A percentile compares a stretch with the other conserved stretches of the same genome.
phyloP scores from a whole-genome alignment of 495 filamentous ascomycete genomes.

The Ramalina peruviana region DNA sequence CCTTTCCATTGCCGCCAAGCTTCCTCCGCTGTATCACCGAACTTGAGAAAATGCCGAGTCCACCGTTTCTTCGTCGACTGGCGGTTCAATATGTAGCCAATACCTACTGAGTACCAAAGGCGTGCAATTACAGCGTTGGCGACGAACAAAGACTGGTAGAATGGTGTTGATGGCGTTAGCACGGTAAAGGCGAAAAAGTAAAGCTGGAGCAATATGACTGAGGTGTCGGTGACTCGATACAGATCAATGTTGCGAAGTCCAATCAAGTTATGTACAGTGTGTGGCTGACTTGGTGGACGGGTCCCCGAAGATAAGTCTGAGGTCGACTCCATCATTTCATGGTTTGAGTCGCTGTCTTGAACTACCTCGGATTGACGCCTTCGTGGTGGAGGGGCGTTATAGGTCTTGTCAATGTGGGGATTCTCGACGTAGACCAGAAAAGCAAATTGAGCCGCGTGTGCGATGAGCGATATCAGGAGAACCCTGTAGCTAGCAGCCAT shows the following conservation, averaged over 20 bases:
- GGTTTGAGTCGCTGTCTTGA: slow-evolving; percentile 24
- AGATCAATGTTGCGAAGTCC: slow-evolving; percentile 76
- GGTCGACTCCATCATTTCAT: slow-evolving; percentile 4
- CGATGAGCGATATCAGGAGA: slow-evolving; percentile 86
- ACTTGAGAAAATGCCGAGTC: slow-evolving; percentile 96
- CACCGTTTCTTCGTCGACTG: slow-evolving; percentile 85
- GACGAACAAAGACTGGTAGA: slow-evolving; percentile 66
- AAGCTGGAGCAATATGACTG: slow-evolving; percentile 56
- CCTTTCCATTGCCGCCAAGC: slow-evolving; percentile 98
- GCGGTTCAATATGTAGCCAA: slow-evolving; percentile 68
- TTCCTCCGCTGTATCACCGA: slow-evolving; percentile 74
- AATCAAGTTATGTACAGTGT: slow-evolving; percentile 63
- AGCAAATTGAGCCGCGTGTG: slow-evolving; percentile 86
- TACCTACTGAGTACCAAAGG: slow-evolving; percentile 80
- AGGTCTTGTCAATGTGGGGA: slow-evolving; percentile 96
- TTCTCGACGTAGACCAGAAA: slow-evolving; percentile 87
- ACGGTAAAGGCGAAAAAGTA: slow-evolving; percentile 60
- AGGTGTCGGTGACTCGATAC: slow-evolving; percentile 70
- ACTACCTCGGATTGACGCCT: slow-evolving; percentile 32
- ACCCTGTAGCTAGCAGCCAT: slow-evolving; percentile 97
- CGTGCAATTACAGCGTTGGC: slow-evolving; percentile 70
- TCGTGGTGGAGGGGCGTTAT: slow-evolving; percentile 77
- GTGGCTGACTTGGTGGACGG: slow-evolving; percentile 30
- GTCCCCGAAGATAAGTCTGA: slow-evolving; percentile 18
- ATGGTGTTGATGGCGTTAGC: slow-evolving; percentile 61